A percentile compares a stretch with the other conserved stretches of the same genome.
Evolutionary conservation across 768 basidiomycete genomes (phyloP).

Genomic region (Dacryopinax primogenitus): DNA sequence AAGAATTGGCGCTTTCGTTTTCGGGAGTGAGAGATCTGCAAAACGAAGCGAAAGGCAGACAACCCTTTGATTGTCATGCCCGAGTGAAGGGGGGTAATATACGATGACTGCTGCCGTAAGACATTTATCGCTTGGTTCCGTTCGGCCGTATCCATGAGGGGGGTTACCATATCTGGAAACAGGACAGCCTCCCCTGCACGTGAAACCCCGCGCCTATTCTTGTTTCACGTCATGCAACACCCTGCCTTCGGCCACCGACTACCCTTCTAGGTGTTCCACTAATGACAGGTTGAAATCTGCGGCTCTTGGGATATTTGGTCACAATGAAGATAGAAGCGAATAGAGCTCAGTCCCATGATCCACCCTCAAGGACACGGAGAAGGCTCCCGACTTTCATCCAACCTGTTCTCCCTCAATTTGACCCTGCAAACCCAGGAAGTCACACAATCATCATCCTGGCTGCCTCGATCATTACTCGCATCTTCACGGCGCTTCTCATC

Average conservation of each 20-base stretch:
- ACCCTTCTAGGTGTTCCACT: neutral
- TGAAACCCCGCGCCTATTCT: neutral
- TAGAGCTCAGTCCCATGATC: neutral
- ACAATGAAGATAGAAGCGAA: neutral
- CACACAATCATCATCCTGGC: neutral
- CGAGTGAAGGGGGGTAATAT: neutral
- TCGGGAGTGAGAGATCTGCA: conserved; percentile 2
- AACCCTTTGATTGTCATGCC: conserved; percentile 3
- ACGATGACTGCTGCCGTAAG: conserved; percentile 8
- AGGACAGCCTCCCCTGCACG: too few relatives aligned
- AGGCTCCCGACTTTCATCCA: neutral
- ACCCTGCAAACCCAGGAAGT: neutral
- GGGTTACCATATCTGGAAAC: too few relatives aligned
- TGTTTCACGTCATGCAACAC: neutral
- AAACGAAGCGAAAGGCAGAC: conserved; percentile 9
- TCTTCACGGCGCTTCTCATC: neutral
- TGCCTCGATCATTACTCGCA: neutral
- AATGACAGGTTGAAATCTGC: neutral
- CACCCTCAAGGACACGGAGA: neutral
- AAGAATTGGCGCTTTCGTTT: neutral
- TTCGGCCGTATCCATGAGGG: too few relatives aligned
- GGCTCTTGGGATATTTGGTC: neutral
- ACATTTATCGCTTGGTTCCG: conserved; percentile 2
- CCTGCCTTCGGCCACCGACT: neutral
- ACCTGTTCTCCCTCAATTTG: neutral